phyloP scores from a whole-genome alignment of 768 basidiomycete species.

The Dentipellis fragilis region DNA sequence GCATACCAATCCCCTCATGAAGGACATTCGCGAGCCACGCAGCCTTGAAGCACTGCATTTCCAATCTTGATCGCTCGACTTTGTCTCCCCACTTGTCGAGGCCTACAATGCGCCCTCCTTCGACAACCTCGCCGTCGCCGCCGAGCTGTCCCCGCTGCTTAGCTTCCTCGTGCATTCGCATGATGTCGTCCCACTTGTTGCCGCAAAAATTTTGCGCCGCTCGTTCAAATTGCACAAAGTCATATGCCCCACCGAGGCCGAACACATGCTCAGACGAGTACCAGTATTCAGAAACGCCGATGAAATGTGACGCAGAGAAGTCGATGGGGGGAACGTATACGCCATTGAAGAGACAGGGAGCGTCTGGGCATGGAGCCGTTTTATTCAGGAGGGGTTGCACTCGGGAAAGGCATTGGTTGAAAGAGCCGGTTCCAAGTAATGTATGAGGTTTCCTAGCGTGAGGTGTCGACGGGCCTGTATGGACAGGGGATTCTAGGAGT shows the following conservation, averaged over 20 bases:
- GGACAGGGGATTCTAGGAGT: constrained; percentile 47
- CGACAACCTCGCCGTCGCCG: constrained; percentile 56
- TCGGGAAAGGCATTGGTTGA: constrained; percentile 67
- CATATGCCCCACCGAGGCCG: constrained; percentile 88
- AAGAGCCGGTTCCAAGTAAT: constrained; percentile 82
- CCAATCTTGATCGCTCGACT: constrained; percentile 75
- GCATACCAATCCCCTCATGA: constrained; percentile 93
- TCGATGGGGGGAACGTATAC: constrained; percentile 91
- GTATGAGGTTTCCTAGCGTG: constrained; percentile 46
- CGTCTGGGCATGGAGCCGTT: constrained; percentile 67
- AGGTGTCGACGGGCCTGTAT: constrained; percentile 25
- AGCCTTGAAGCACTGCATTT: constrained; percentile 99
- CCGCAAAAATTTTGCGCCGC: constrained; percentile 82
- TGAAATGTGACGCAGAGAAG: constrained; percentile 87
- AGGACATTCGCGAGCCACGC: constrained; percentile 96
- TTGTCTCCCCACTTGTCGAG: constrained; percentile 60
- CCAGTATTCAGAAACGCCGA: constrained; percentile 98
- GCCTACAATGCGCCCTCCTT: constrained; percentile 50
- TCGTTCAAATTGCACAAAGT: constrained; percentile 92
- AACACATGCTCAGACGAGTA: constrained; percentile 98
- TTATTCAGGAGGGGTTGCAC: constrained; percentile 80
- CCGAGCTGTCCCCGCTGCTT: constrained; percentile 31
- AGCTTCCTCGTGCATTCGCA: constrained; percentile 50
- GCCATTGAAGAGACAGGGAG: constrained; percentile 89
- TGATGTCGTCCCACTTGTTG: constrained; percentile 68